Evolutionary conservation across 768 basidiomycete species (phyloP).

Genomic region (Tephrocybe rancida): DNA sequence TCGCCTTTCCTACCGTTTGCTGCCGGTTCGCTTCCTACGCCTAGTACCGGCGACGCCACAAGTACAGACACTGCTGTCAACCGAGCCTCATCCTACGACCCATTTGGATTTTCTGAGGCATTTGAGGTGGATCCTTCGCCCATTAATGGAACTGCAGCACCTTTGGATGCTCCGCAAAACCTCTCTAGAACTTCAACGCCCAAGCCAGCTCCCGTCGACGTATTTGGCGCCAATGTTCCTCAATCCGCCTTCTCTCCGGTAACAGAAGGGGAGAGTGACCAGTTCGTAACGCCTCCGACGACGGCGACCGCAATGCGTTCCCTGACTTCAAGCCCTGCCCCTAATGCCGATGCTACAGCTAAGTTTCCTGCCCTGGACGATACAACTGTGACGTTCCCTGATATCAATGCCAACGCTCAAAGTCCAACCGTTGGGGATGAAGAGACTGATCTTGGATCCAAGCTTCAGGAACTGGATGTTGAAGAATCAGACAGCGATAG

Average conservation of each 20-base stretch:
- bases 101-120: constrained; percentile 52
- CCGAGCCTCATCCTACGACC: constrained; percentile 38
- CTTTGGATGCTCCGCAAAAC: background rate
- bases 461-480: constrained; percentile 60
- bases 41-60: constrained; percentile 27
- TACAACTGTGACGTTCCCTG: constrained; percentile 40
- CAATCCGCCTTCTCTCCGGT: constrained; percentile 17
- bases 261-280: constrained; percentile 47
- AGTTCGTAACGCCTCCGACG: constrained; percentile 64
- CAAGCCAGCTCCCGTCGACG: constrained; percentile 20
- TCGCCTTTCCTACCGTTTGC: constrained; percentile 64
- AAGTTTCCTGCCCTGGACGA: constrained; percentile 37
- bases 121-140: constrained; percentile 21
- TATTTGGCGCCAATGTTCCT: constrained; percentile 12
- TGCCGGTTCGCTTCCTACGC: constrained; percentile 35
- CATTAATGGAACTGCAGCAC: background rate
- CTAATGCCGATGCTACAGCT: constrained; percentile 14
- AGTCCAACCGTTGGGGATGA: constrained; percentile 18
- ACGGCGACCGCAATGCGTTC: constrained; percentile 30
- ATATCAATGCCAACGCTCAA: constrained; percentile 29
- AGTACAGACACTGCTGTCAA: constrained; percentile 24
- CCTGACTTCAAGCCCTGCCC: constrained; percentile 18
- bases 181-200: constrained; percentile 12
- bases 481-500: constrained; percentile 55
- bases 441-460: constrained; percentile 55